Evolutionary conservation across 1,284 basidiomycete species (phyloP).

Genomic region (Porphyrellus sp.): DNA sequence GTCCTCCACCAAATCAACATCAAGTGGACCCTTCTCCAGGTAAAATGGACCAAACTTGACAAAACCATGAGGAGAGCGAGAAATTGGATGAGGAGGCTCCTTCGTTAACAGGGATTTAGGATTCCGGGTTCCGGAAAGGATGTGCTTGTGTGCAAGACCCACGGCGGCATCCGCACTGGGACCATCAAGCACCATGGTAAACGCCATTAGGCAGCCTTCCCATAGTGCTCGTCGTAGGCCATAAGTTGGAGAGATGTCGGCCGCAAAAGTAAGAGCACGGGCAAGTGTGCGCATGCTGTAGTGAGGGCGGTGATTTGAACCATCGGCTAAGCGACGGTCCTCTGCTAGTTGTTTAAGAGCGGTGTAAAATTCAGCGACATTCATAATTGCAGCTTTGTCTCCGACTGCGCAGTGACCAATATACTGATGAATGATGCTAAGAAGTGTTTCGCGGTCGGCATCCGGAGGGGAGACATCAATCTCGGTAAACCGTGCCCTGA

Average conservation of each 20-base stretch:
- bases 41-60: constrained; percentile 93
- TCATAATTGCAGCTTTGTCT: constrained; percentile 86
- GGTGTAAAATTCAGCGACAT: constrained; percentile 89
- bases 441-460: constrained; percentile 85
- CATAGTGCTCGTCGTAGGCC: constrained; percentile 86
- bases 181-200: constrained; percentile 90
- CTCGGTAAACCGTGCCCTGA: constrained; percentile 93
- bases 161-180: constrained; percentile 72
- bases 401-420: constrained; percentile 82
- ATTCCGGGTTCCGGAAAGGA: constrained; percentile 85
- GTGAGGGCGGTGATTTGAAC: constrained; percentile 92
- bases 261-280: constrained; percentile 88
- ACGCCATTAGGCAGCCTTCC: constrained; percentile 97
- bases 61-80: constrained; percentile 52
- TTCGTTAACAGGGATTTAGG: constrained; percentile 69
- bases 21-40: constrained; percentile 73
- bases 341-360: constrained; percentile 81
- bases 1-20: constrained; percentile 63
- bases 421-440: constrained; percentile 88
- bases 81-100: constrained; percentile 59
- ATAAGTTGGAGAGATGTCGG: constrained; percentile 76
- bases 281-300: constrained; percentile 97
- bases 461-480: constrained; percentile 94
- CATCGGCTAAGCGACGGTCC: constrained; percentile 87
- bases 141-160: constrained; percentile 70